Evolutionary conservation across 2,329 filamentous ascomycete species (phyloP).

Genomic region (Biscogniauxia marginata): DNA sequence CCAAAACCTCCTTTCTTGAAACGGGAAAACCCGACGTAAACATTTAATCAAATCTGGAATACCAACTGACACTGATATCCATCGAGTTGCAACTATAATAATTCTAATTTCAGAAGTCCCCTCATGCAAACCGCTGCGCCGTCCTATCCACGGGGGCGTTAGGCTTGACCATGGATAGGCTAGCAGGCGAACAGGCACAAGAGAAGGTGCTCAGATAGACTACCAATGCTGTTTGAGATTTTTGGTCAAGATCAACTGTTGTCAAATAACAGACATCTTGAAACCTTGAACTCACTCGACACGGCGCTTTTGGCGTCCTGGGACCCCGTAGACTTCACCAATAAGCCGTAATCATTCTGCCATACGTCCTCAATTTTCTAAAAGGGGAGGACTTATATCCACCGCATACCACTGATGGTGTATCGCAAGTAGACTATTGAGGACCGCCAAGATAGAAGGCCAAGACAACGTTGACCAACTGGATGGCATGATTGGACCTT

Average conservation of each 20-base stretch:
- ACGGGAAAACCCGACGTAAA: neutral
- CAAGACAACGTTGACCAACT: neutral
- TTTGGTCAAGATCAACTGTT: no score
- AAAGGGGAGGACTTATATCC: neutral
- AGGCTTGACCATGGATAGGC: neutral
- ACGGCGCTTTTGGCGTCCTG: neutral
- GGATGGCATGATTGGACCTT: neutral
- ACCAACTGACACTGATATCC: neutral
- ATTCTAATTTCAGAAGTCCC: neutral
- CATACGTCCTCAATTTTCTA: neutral
- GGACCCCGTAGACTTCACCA: neutral
- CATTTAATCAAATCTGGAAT: neutral
- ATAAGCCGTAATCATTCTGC: neutral
- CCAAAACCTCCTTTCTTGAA: conserved; percentile 11
- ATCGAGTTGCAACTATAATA: neutral
- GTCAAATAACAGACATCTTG: no score
- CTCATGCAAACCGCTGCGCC: neutral
- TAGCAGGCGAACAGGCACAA: neutral
- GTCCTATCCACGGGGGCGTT: neutral
- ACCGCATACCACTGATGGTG: neutral
- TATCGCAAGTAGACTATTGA: neutral
- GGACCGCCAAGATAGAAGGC: neutral
- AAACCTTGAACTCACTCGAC: neutral
- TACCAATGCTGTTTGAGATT: neutral
- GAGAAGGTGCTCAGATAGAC: neutral